Evolutionary conservation across 2,329 filamentous ascomycete genomes (phyloP), one percentile per base, ranked within the genome.

Genomic region (Rhynchosporium secalis): DNA sequence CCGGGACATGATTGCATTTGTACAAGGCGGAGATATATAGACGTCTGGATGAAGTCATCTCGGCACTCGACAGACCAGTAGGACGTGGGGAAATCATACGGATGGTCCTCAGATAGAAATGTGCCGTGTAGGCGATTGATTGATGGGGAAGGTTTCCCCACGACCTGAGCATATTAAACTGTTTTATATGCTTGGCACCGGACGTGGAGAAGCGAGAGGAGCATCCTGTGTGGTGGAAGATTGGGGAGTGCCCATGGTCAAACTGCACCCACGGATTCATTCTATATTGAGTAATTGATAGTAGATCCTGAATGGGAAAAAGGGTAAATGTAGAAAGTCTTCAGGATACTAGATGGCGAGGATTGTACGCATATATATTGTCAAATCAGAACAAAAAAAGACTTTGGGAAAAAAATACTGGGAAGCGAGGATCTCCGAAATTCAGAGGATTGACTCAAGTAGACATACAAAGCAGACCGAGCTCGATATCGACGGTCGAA

Each of bases 191-290:
- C 48, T 52, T 52, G 48, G 48, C 48, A 31, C 36, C 36, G 48
- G 13, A 31, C 29, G 20, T 52, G 31, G 33, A 3, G 31, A 38
- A 52, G 48, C 48, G 31, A 52, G 48, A n/a, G n/a, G 9, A 33
- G 48, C 29, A 20, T 52, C 31, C 12, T 52, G 48, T 52, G 13
- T 52, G 48, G 48, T 52, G 48, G 48, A 52, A 38, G 31, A 52
- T 52, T 31, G n/a, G 48, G 4, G 13, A n/a, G 31, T 8, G n/a
- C 12, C 31, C 20, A n/a, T n/a, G n/a, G 48, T 52, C 26, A n/a
- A 31, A 52, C 26, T 52, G 33, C 20, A n/a, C 36, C 7, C 48
- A 52, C 13, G 29, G 31, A 10, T 7, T 10, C 2, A 52, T 20
- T n/a, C 31, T 15, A 38, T 52, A 36, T 26, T 15, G 20, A 38